Evolutionary conservation across 1,284 basidiomycete species (phyloP).

Genomic region (Mycena citricolor): DNA sequence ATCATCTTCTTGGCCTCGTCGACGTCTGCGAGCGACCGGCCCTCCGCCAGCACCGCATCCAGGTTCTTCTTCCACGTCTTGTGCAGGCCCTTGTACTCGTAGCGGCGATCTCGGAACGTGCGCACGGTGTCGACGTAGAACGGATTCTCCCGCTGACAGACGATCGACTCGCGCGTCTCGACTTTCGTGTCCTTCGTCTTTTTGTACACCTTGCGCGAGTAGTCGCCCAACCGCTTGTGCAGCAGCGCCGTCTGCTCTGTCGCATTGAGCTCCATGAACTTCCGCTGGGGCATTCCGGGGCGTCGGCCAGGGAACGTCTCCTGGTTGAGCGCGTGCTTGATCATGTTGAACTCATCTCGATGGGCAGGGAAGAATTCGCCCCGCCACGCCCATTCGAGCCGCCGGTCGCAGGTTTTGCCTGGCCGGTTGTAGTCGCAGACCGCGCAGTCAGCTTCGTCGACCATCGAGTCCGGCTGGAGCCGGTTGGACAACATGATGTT

Average conservation of each 20-base stretch:
- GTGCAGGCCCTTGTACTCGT: conserved; percentile 98
- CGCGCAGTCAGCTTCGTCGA: conserved; percentile 95
- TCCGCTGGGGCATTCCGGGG: conserved; percentile 72
- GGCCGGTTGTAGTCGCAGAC: conserved; percentile 99
- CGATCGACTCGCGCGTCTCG: conserved; percentile 91
- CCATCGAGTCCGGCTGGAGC: conserved; percentile 96
- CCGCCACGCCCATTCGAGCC: conserved; percentile 98
- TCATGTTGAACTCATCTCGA: conserved; percentile 99
- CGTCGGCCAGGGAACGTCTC: conserved; percentile 88
- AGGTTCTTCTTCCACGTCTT: conserved; percentile 99
- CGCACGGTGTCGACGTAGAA: conserved; percentile 99
- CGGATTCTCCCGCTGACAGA: conserved; percentile 98
- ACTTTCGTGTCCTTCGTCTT: conserved; percentile 99
- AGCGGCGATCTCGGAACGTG: conserved; percentile 95
- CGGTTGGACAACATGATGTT: conserved; percentile 99
- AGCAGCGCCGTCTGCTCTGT: conserved; percentile 90
- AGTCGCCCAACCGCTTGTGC: conserved; percentile 97
- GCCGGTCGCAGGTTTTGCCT: conserved; percentile 91
- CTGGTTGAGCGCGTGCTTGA: conserved; percentile 94
- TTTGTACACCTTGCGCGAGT: conserved; percentile 98
- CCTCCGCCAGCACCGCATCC: conserved; percentile 69
- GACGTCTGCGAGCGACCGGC: conserved; percentile 78
- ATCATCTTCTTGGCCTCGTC: conserved; percentile 99
- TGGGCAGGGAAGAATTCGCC: conserved; percentile 99
- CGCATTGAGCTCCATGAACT: conserved; percentile 84